These are phyloP conservation scores for Trichophaea hybrida DNA, from an alignment of 2,329 filamentous ascomycete species.

Conservation along the genomic window DNA sequence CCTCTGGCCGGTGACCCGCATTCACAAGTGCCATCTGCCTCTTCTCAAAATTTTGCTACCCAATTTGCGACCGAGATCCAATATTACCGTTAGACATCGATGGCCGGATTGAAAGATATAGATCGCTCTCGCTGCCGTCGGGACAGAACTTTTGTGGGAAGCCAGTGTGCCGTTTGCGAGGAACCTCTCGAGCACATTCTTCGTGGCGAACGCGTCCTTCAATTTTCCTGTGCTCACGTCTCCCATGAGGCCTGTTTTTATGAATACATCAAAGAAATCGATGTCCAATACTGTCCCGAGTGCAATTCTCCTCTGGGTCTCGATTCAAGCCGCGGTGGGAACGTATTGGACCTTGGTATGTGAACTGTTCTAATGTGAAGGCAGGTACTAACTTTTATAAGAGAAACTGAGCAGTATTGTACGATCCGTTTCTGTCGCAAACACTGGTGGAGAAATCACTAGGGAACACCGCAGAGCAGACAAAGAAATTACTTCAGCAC, in stretches of 20 bases:
- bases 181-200: conserved; percentile 92
- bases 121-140: conserved; percentile 67
- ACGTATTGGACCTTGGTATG: conserved; percentile 77
- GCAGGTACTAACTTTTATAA: conserved; percentile 34
- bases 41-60: conserved; percentile 12
- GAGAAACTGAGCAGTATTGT: conserved; percentile 94
- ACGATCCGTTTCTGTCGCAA: conserved; percentile 56
- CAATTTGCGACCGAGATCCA: conserved; percentile 15
- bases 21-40: conserved; percentile 17
- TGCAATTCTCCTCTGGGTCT: conserved; percentile 85
- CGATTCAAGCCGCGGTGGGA: conserved; percentile 83
- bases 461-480: conserved; percentile 16
- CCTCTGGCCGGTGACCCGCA: conserved; percentile 22
- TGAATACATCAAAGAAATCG: conserved; percentile 90
- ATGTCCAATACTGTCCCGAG: conserved; percentile 84
- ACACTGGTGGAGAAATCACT: conserved; percentile 28
- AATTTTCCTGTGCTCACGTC: conserved; percentile 93
- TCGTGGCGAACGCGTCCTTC: conserved; percentile 80
- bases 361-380: conserved; percentile 7
- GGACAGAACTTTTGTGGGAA: conserved; percentile 89
- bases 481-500: not conserved
- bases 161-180: conserved; percentile 89
- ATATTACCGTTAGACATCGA: conserved; percentile 28
- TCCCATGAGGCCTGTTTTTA: conserved; percentile 98
- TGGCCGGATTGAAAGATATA: conserved; percentile 54